A percentile compares a stretch with the other conserved stretches of the same genome.
phyloP scores from a whole-genome alignment of 2,329 filamentous ascomycete species.

The Annulohypoxylon truncatum region DNA sequence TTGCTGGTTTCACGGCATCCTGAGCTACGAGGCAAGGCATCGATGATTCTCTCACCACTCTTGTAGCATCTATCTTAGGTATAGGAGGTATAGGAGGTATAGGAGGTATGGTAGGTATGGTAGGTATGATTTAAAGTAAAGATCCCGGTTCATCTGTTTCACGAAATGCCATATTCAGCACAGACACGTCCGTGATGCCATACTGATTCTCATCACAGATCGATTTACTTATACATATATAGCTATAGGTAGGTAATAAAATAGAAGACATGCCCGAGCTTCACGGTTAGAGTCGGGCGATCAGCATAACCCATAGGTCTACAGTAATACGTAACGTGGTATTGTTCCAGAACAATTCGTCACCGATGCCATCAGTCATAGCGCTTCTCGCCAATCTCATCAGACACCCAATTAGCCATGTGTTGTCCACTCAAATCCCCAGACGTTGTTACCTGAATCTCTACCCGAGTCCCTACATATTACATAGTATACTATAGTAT shows the following conservation, averaged over 20 bases:
- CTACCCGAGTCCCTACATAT: not conserved
- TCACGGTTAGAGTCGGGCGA: not conserved
- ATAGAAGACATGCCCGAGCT: too few species aligned
- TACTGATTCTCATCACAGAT: too few species aligned
- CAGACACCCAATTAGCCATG: slow-evolving; percentile 17
- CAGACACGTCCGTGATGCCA: not conserved
- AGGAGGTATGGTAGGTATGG: too few species aligned
- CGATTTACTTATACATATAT: too few species aligned
- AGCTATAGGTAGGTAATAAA: not conserved
- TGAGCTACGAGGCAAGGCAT: not conserved
- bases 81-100: too few species aligned
- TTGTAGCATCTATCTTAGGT: too few species aligned
- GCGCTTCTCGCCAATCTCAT: slow-evolving; percentile 33
- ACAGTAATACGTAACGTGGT: slow-evolving; percentile 24
- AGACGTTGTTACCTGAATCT: not conserved
- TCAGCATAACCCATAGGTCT: not conserved
- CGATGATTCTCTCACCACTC: not conserved
- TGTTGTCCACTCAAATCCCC: slow-evolving; percentile 17
- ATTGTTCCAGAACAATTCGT: slow-evolving; percentile 37
- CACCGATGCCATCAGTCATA: slow-evolving; percentile 23
- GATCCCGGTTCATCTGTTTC: too few species aligned
- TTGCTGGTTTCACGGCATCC: slow-evolving; percentile 3
- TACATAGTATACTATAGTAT: too few species aligned
- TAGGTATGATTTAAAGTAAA: too few species aligned
- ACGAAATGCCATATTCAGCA: too few species aligned